A percentile compares a stretch with the other conserved stretches of the same genome.
phyloP scores from a whole-genome alignment of 495 filamentous ascomycete species.

The Oleoguttula mirabilis region DNA sequence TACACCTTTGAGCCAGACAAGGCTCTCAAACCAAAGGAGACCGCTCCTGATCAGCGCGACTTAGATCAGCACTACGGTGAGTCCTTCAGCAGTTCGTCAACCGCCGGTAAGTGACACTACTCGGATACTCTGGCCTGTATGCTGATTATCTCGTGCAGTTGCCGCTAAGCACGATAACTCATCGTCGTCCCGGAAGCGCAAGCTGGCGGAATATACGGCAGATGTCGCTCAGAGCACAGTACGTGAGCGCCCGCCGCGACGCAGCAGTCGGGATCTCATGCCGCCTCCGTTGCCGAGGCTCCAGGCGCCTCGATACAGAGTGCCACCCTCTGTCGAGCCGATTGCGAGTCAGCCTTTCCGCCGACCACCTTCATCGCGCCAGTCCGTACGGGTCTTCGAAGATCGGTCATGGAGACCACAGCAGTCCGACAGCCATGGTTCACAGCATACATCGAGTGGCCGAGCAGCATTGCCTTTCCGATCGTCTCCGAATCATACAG shows the following conservation, averaged over 20 bases:
- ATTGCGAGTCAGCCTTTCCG: not conserved
- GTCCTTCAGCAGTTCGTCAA: not conserved
- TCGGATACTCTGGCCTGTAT: not conserved
- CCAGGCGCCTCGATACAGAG: not conserved
- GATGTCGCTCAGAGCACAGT: slow-evolving; percentile 1
- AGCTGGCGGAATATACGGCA: slow-evolving; percentile 8
- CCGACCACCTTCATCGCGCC: not conserved
- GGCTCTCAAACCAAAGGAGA: slow-evolving; percentile 5
- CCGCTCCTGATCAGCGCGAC: not conserved
- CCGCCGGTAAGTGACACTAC: not conserved
- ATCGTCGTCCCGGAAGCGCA: slow-evolving; percentile 18
- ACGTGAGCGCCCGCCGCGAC: not conserved
- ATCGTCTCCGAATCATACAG: too few relatives aligned
- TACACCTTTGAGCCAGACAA: slow-evolving; percentile 15
- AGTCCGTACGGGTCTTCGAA: not conserved
- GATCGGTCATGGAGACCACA: not conserved
- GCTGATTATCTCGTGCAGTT: not conserved
- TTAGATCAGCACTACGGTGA: not conserved
- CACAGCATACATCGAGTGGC: not conserved
- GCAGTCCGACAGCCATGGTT: not conserved
- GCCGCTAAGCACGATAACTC: not conserved
- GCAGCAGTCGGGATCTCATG: slow-evolving; percentile 24
- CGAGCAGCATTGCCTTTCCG: not conserved
- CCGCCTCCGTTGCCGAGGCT: slow-evolving; percentile 23
- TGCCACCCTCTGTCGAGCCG: not conserved